Evolutionary conservation across 2,329 filamentous ascomycete species (phyloP).

Genomic region (Fusarium tuaranense): DNA sequence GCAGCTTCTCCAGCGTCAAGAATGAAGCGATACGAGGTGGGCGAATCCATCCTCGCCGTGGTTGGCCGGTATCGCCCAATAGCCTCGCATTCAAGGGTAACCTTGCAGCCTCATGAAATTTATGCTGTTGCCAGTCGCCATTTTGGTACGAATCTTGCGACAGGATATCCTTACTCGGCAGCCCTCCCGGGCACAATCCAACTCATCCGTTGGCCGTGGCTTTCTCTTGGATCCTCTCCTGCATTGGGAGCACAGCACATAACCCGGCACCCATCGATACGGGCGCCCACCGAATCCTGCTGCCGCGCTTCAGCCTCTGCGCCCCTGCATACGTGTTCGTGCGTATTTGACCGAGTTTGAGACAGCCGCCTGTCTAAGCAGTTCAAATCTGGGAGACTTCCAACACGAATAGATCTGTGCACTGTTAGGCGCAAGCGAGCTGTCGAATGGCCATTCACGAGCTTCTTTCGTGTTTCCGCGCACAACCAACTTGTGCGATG

Average conservation of each 20-base stretch:
- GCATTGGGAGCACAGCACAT: conserved; percentile 22
- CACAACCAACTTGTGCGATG: conserved; percentile 2
- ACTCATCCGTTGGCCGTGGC: conserved; percentile 21
- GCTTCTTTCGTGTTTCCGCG: background rate
- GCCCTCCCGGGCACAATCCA: conserved; percentile 13
- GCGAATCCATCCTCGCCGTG: conserved; percentile 7
- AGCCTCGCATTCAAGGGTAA: conserved; percentile 16
- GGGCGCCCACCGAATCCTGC: conserved; percentile 21
- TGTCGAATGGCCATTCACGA: background rate
- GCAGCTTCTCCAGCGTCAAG: conserved; percentile 13
- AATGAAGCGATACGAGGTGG: conserved; percentile 25
- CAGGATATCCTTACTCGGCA: conserved; percentile 18
- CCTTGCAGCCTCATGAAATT: conserved; percentile 23
- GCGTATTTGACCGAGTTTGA: conserved; percentile 13
- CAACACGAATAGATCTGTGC: background rate
- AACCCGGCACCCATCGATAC: conserved; percentile 20
- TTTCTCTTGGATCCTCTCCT: conserved; percentile 21
- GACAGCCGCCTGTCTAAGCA: background rate
- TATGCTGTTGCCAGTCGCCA: conserved; percentile 17
- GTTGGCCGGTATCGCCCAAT: conserved; percentile 23
- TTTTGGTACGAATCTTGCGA: conserved; percentile 4
- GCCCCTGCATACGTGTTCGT: conserved; percentile 32
- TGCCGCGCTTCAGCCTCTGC: conserved; percentile 15
- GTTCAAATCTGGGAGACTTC: background rate
- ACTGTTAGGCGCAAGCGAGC: conserved; percentile 1